Evolutionary conservation across 2,329 filamentous ascomycete species (phyloP), one percentile per base, ranked within the genome.

Genomic region (Monilinia vaccinii-corymbosi): DNA sequence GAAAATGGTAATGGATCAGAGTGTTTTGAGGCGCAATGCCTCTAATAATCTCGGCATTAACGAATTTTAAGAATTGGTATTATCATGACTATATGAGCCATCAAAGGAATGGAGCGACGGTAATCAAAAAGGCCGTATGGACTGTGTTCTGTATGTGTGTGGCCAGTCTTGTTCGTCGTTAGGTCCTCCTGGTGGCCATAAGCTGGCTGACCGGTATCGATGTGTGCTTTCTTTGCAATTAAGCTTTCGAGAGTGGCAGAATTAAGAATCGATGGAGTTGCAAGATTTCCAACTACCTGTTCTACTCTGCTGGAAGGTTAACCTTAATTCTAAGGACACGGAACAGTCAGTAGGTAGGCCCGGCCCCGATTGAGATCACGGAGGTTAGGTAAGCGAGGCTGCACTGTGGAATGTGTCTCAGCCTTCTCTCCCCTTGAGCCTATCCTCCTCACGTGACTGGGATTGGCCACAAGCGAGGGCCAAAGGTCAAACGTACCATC

Each of bases 1-100:
- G 46, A 48, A 60, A 59, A 61, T 56, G 56, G 64, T 63, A 57
- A 58, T 38, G 53, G 51, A 55, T 55, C 55, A 52, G 60, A 45
- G 52, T 45, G 58, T 56, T 53, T 55, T 64, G 69, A 71, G 69
- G 69, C 69, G 64, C 66, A 67, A 69, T 65, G 69, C 69, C 69
- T 69, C 69, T 67, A 63, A 64, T 67, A 62, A 62, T 65, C 62
- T 70, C 68, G 69, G 69, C 69, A 71, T 71, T 63, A 70, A 70
- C 67, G 64, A 61, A 60, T 61, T 31, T 23, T 44, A 56, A 42
- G 61, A 50, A 48, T 59, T 51, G 25, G 53, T 52, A 38, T 56
- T 62, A 61, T 63, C 65, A 70, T 66, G 61, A 61, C 67, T 65
- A 55, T 50, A 18, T 51, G 49, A 53, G 67, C 64, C 64, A 67